phyloP scores from a whole-genome alignment of 1,139 yeast species.

The Suhomyces bolitotheri region DNA sequence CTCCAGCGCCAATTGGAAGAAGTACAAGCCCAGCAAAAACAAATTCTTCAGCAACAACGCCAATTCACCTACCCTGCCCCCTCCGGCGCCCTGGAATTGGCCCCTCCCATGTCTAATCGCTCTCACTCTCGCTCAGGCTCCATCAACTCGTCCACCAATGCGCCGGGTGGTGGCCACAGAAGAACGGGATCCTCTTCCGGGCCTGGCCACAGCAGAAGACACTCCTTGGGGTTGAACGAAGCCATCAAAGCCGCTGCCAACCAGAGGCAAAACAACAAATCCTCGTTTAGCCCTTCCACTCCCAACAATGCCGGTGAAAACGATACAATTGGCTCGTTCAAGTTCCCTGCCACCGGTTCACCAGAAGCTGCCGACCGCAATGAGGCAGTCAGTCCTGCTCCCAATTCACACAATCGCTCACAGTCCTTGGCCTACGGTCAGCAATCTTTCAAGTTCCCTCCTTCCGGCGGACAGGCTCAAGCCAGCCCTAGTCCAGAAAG shows the following conservation, averaged over 20 bases:
- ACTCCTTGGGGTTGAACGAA: conserved; percentile 86
- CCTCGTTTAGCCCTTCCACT: conserved; percentile 39
- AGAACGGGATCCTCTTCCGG: conserved; percentile 39
- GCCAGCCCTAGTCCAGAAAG: conserved; percentile 10
- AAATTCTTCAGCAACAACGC: conserved; percentile 64
- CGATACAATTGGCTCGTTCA: conserved; percentile 33
- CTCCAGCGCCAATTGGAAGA: conserved; percentile 89
- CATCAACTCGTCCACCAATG: conserved; percentile 28
- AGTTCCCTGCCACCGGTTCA: conserved; percentile 32
- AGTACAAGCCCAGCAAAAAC: conserved; percentile 91
- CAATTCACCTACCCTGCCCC: conserved; percentile 14
- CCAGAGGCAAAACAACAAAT: conserved; percentile 59
- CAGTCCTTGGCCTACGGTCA: conserved; percentile 48
- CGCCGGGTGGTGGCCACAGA: conserved; percentile 26
- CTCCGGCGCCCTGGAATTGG: conserved; percentile 19
- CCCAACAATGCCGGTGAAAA: conserved; percentile 17
- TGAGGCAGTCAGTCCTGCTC: conserved; percentile 15
- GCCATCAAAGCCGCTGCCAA: conserved; percentile 97
- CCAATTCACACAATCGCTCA: conserved; percentile 35
- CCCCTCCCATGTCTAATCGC: conserved; percentile 29
- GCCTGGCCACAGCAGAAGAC: conserved; percentile 83
- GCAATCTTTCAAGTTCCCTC: conserved; percentile 47
- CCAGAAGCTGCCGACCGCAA: conserved; percentile 11
- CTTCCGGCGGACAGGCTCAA: conserved; percentile 15
- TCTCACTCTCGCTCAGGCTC: conserved; percentile 49